Base-by-base conservation (phyloP, 2,329 filamentous ascomycete species). In the Ophiosphaerella korrae region DNA sequence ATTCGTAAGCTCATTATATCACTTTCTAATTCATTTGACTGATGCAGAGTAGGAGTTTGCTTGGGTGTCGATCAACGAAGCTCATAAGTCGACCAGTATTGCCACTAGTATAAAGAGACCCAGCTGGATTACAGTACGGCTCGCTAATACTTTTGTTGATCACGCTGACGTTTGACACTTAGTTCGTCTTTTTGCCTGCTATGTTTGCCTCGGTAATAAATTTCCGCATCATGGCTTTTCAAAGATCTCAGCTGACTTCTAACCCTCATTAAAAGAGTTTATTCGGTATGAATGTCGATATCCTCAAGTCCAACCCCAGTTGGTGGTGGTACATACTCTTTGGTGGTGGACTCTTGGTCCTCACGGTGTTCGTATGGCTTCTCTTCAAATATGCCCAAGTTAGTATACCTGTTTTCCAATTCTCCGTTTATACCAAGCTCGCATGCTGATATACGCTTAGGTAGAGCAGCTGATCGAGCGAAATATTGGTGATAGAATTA, bases 61-160 rank as follows among this genome's bases (percentile, higher is more conserved):
- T 7, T 53, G 46, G 51, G 41, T 53, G 7, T 53, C 51, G 9
- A 53, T 50, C 26, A 53, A 50, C 36, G 51, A 53, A 33, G 51
- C 51, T 13, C 51, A 53, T 23, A 41, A 29, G 33, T 53, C 51
- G 7, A 50, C 51, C 14, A 53, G 41, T 31, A 42, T 50, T 21
- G 51, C 51, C 7, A 50, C 45, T 4, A 53, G 51, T 38, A 50
- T 53, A 13, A 53, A 53, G 16, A 41, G 51, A 14, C 47, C 50
- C 5, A 53, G 45, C 26, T 53, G 51, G 51, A 31, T 53, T 26
- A 53, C 51, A 18, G 51, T 50, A 42, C 37, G 47, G 21, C 13
- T 11, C 5, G 37, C 34, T 35, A 2, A 21, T 21, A 14, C 21
- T 11, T 23, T 29, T 6, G 4, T n/a, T n/a, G 5, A 6, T 29